Evolutionary conservation across 208 protist genomes (phyloP).

Genomic region (Entamoeba dispar): DNA sequence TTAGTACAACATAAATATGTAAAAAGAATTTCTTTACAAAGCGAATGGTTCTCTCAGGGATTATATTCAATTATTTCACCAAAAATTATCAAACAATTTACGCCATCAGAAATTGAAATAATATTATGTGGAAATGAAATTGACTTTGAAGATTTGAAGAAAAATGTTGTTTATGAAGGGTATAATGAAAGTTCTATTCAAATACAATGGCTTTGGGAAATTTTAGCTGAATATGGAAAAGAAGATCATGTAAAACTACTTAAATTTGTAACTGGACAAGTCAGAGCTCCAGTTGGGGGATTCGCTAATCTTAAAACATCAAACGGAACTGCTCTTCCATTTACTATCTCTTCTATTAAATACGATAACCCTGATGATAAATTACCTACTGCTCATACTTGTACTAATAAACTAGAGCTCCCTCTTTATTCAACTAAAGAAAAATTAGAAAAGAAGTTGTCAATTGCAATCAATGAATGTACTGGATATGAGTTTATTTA

Average conservation of each 20-base stretch:
- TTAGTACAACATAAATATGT: constrained; percentile 41
- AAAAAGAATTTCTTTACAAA: background rate
- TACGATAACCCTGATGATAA: background rate
- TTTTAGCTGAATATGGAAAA: background rate
- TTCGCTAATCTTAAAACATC: background rate
- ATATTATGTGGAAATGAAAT: background rate
- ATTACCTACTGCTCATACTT: constrained; percentile 2
- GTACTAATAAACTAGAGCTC: background rate
- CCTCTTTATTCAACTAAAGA: background rate
- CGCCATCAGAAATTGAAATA: background rate
- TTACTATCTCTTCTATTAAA: background rate
- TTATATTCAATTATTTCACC: background rate
- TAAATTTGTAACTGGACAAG: background rate
- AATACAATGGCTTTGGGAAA: constrained; percentile 1
- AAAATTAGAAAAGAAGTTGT: background rate
- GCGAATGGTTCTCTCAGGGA: background rate
- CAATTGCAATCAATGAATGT: background rate
- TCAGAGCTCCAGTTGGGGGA: background rate
- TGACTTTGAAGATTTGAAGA: background rate
- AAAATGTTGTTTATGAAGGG: background rate
- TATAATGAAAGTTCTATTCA: background rate
- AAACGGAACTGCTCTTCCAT: background rate
- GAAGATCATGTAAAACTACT: background rate
- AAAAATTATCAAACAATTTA: background rate
- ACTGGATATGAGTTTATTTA: background rate